A percentile compares a stretch with the other conserved stretches of the same genome.
phyloP scores from a whole-genome alignment of 2,329 filamentous ascomycete species.

The Microdochium nivale region DNA sequence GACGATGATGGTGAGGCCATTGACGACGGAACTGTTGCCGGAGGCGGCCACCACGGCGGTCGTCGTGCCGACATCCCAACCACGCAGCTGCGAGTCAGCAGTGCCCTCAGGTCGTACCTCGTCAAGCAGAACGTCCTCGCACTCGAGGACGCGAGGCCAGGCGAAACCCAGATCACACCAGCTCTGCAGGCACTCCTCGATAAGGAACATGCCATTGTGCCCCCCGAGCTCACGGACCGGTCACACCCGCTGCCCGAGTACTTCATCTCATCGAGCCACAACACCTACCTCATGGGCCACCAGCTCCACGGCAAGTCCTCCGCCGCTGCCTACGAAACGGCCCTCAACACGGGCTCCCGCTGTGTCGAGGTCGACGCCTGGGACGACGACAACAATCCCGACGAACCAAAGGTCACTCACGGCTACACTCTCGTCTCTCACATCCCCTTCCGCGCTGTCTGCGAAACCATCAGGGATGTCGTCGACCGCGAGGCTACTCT shows the following conservation, averaged over 20 bases:
- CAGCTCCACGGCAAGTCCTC: slow-evolving; percentile 58
- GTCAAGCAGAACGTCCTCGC: slow-evolving; percentile 41
- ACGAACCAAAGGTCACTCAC: slow-evolving; percentile 63
- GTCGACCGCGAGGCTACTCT: slow-evolving; percentile 47
- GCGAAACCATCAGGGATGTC: slow-evolving; percentile 55
- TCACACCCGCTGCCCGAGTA: slow-evolving; percentile 58
- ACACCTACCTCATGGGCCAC: slow-evolving; percentile 63
- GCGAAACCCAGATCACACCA: slow-evolving; percentile 25
- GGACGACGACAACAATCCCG: slow-evolving; percentile 51
- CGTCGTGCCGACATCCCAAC: slow-evolving; percentile 37
- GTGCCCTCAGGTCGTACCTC: slow-evolving; percentile 46
- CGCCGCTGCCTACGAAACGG: slow-evolving; percentile 54
- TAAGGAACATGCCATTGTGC: slow-evolving; percentile 49
- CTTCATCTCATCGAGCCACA: slow-evolving; percentile 65
- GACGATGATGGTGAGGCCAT: slow-evolving; percentile 46
- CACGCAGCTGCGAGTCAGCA: slow-evolving; percentile 49
- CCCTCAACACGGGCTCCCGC: slow-evolving; percentile 52
- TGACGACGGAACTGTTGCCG: slow-evolving; percentile 41
- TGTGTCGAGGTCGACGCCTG: slow-evolving; percentile 70
- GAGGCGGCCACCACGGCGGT: slow-evolving; percentile 45
- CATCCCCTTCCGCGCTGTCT: slow-evolving; percentile 55
- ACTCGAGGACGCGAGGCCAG: slow-evolving; percentile 33
- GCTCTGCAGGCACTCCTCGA: slow-evolving; percentile 43
- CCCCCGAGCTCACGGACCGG: slow-evolving; percentile 43
- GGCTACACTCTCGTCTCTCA: slow-evolving; percentile 61